Conservation (phyloP, 257 asterid species). For the Hygrophila difformis region DNA sequence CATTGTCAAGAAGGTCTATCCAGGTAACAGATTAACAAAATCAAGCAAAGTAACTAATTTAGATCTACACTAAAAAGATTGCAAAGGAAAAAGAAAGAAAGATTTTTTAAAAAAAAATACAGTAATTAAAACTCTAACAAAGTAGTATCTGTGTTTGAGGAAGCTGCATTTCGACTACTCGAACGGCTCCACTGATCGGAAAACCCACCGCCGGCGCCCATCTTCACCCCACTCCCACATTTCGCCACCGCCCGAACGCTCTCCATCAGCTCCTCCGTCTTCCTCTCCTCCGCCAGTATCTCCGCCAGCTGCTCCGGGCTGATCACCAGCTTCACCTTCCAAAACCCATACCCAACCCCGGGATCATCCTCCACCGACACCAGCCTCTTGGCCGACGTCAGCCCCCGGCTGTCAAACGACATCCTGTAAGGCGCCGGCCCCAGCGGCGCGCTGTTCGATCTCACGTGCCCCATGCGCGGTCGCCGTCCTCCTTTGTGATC, state of each 20-base stretch:
- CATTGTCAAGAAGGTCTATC: no score
- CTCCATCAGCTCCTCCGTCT: conserved; percentile 77
- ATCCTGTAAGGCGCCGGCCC: conserved; percentile 51
- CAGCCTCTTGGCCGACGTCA: conserved; percentile 25
- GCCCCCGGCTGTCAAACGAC: conserved; percentile 56
- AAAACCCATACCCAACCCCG: conserved; percentile 24
- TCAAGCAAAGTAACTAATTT: no score
- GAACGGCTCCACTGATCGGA: conserved; percentile 78
- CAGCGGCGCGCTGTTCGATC: conserved; percentile 56
- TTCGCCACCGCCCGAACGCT: conserved; percentile 80
- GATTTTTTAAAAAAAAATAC: no score
- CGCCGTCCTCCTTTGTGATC: background rate
- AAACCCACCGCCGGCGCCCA: no score
- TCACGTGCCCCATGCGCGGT: conserved; percentile 40
- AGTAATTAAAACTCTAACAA: conserved; percentile 25
- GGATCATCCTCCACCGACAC: conserved; percentile 11
- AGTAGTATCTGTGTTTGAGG: conserved; percentile 28
- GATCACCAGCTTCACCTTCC: conserved; percentile 87
- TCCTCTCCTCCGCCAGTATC: conserved; percentile 63
- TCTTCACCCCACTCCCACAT: conserved; percentile 39
- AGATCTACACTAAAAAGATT: no score
- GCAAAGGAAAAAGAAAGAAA: no score
- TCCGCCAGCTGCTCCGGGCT: conserved; percentile 57
- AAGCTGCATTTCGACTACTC: conserved; percentile 45
- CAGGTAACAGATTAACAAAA: no score